Conservation (phyloP, 108 stramenopile genomes). For the Skeletonema grethae region DNA sequence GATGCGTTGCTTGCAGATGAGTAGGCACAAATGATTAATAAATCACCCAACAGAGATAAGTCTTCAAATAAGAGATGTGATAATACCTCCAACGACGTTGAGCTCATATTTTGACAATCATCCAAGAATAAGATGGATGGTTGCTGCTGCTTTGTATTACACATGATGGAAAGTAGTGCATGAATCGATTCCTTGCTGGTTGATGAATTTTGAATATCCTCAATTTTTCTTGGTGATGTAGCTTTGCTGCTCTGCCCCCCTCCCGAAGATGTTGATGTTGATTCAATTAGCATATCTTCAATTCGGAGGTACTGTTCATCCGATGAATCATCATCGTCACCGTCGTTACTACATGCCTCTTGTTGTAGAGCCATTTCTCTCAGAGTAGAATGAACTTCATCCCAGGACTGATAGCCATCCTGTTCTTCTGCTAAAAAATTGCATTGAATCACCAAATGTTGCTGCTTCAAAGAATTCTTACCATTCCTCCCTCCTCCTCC, state of each 20-base stretch:
- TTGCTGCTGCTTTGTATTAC: neutral
- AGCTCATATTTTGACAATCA: neutral
- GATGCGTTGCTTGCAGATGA: neutral
- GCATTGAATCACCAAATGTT: neutral
- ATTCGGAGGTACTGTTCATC: too few relatives aligned
- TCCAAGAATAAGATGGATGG: neutral
- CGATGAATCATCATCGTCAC: neutral
- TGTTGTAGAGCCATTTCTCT: neutral
- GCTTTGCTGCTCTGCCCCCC: neutral
- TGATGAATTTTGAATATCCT: neutral
- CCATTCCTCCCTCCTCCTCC: neutral
- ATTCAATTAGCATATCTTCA: neutral
- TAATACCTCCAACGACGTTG: neutral
- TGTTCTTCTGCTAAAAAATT: neutral
- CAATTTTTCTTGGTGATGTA: neutral
- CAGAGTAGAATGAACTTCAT: neutral
- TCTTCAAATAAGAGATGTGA: neutral
- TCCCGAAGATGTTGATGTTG: neutral
- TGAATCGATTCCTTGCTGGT: neutral
- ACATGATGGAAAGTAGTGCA: neutral
- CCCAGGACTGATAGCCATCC: neutral
- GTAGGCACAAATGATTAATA: neutral
- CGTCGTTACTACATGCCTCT: neutral
- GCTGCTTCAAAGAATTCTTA: neutral
- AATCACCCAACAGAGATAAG: neutral